Percentiles rank a stretch among this genome's conserved stretches.
Evolutionary conservation across 768 basidiomycete genomes (phyloP).

Genomic region (Amanita rubescens): DNA sequence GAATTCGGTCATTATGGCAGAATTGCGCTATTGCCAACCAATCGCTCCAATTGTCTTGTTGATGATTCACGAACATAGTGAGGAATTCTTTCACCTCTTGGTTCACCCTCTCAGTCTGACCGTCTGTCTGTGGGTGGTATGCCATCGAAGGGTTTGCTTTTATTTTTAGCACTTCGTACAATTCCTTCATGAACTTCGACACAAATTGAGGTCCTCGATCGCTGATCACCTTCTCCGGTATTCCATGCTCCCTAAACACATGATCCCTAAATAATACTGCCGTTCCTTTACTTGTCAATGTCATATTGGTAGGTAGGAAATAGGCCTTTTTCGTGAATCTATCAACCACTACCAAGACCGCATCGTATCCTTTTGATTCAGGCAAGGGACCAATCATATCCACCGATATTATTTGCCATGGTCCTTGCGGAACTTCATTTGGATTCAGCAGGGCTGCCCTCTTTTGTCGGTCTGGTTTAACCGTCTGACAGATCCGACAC

Average conservation of each 20-base stretch:
- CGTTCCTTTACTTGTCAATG: not conserved
- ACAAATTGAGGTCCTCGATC: conserved; percentile 9
- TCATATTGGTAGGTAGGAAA: conserved; percentile 36
- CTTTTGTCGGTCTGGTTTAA: not conserved
- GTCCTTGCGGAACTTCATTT: not conserved
- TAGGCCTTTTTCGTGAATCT: conserved; percentile 63
- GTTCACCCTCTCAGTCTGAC: conserved; percentile 23
- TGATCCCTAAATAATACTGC: conserved; percentile 4
- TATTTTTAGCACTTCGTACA: conserved; percentile 13
- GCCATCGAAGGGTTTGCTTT: conserved; percentile 28
- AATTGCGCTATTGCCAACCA: conserved; percentile 16
- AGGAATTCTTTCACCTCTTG: conserved; percentile 11
- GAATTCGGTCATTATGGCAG: conserved; percentile 10
- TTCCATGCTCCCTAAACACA: conserved; percentile 2
- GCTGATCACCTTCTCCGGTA: conserved; percentile 6
- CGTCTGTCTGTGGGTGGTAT: conserved; percentile 30
- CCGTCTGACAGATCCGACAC: not conserved
- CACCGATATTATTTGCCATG: not conserved
- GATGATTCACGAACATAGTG: too few relatives aligned
- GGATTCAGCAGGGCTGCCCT: not conserved
- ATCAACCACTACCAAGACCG: conserved; percentile 11
- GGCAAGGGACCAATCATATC: not conserved
- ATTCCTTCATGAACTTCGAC: not conserved
- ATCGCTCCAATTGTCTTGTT: conserved; percentile 11
- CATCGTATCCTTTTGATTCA: not conserved